Evolutionary conservation across 2,329 filamentous ascomycete genomes (phyloP).

Genomic region (Alternaria triticimaculans): DNA sequence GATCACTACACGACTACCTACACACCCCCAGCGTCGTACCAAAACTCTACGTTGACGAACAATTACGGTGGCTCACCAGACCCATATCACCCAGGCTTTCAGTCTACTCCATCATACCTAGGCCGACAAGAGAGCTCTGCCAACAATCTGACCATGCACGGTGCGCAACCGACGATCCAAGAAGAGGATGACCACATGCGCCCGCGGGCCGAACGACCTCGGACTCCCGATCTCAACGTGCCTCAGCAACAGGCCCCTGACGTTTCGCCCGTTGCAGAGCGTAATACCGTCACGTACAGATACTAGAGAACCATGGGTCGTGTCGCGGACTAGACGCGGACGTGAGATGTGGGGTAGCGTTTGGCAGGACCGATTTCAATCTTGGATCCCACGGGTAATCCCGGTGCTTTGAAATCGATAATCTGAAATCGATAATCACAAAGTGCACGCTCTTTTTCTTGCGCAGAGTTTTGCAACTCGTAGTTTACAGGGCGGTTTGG

Average conservation of each 20-base stretch:
- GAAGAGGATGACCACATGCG: constrained; percentile 38
- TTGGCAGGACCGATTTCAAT: constrained; percentile 1
- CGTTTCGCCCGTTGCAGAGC: constrained; percentile 47
- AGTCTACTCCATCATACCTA: constrained; percentile 52
- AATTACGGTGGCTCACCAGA: constrained; percentile 31
- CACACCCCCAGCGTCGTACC: constrained; percentile 30
- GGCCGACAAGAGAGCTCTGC: constrained; percentile 53
- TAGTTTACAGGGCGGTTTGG: background rate
- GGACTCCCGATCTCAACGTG: constrained; percentile 32
- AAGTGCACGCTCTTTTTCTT: background rate
- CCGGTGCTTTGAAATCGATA: constrained; percentile 8
- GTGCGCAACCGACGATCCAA: constrained; percentile 34
- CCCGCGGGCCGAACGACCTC: constrained; percentile 30
- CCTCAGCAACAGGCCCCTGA: constrained; percentile 29
- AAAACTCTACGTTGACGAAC: constrained; percentile 18
- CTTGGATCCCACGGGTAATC: constrained; percentile 5
- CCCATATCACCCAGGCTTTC: constrained; percentile 44
- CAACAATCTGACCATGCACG: constrained; percentile 57
- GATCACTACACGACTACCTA: constrained; percentile 49
- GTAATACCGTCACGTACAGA: constrained; percentile 47
- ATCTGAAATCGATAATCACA: background rate
- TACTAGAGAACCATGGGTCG: constrained; percentile 33
- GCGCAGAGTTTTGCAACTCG: background rate
- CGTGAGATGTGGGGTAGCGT: constrained; percentile 18
- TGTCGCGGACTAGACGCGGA: constrained; percentile 13